Base-by-base conservation (phyloP, 345 rosid genomes). In the Euphorbia lathyris region DNA sequence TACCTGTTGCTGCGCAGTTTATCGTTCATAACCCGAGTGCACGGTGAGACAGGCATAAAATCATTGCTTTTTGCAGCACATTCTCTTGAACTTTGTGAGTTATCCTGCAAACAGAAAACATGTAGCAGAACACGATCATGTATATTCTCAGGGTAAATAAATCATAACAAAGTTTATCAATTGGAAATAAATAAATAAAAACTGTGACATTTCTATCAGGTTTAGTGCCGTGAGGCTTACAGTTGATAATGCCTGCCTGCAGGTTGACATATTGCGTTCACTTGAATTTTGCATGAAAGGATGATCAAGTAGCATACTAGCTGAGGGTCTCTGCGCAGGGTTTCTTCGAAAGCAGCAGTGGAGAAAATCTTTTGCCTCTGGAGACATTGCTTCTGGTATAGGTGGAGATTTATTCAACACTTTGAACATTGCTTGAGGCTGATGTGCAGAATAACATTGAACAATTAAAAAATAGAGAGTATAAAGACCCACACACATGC, bases 381-480 rank as follows among this genome's bases (percentile, higher is more conserved):
- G 65, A 43, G 91, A 87, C 70, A 89, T 73, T 5, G 72, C 69
- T 61, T 85, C 82, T n/a, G 95, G 95, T 57, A 89, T 78, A 19
- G 82, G 71, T 5, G 91, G 95, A 70, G 69, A 58, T 68, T 52
- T 62, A 74, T 80, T 57, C 76, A 89, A 63, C 52, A 84, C 85
- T 80, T 87, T 85, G 87, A 85, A 89, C 91, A 87, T 83, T 8
- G 88, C 95, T 67, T 67, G 79, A 74, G 87, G 87, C 95, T 89
- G 87, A 69, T 48, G 50, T 45, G 72, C 25, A n/a, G 12, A 71
- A 76, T 59, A 59, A 0, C 36, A 66, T 60, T 58, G 59, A 65
- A 67, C 13, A 53, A 62, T 16, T 19, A 47, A 19, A 65, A 50
- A 16, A 26, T 14, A 42, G 22, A 52, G 22, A 27, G 13, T 17